These are phyloP conservation scores for Aspergillus aculeatinus DNA, from an alignment of 2,329 filamentous ascomycete species.

Conservation along the genomic window DNA sequence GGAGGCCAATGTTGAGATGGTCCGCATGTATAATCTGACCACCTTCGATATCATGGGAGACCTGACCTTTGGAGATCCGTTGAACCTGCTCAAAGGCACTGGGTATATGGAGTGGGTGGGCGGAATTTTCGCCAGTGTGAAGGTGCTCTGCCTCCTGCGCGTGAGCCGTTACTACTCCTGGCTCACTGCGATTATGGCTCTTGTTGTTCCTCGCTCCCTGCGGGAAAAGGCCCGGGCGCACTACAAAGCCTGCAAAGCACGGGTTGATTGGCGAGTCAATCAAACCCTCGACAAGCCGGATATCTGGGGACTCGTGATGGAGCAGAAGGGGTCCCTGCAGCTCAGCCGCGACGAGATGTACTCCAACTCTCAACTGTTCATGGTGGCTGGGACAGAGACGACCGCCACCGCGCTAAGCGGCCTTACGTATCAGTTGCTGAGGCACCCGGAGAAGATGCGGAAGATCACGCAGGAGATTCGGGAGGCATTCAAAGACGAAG, in stretches of 20 bases:
- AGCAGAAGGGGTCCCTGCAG: slow-evolving; percentile 10
- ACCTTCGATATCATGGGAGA: slow-evolving; percentile 22
- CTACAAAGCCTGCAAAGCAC: slow-evolving; percentile 5
- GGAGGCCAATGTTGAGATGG: not conserved
- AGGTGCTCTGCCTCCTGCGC: slow-evolving; percentile 6
- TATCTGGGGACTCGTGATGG: slow-evolving; percentile 15
- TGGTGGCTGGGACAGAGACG: slow-evolving; percentile 54
- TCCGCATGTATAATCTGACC: slow-evolving; percentile 12
- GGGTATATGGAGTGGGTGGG: slow-evolving; percentile 11
- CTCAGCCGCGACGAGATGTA: slow-evolving; percentile 15
- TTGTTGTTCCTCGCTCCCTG: not conserved
- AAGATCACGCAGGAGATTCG: slow-evolving; percentile 47
- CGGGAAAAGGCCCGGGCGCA: slow-evolving; percentile 6
- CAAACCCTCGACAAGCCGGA: slow-evolving; percentile 10
- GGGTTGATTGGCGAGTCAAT: slow-evolving; percentile 8
- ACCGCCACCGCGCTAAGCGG: slow-evolving; percentile 49
- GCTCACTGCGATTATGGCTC: not conserved
- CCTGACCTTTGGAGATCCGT: slow-evolving; percentile 17
- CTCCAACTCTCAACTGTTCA: slow-evolving; percentile 24
- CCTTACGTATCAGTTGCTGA: slow-evolving; percentile 43
- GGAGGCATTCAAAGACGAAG: slow-evolving; percentile 15
- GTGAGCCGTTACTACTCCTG: slow-evolving; percentile 5
- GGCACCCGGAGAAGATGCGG: slow-evolving; percentile 36
- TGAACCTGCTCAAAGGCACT: slow-evolving; percentile 9
- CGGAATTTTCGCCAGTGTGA: slow-evolving; percentile 11